Evolutionary conservation across 441 rosid genomes (phyloP), one percentile per base, ranked within the genome.

Genomic region (Aquilaria agallochum): DNA sequence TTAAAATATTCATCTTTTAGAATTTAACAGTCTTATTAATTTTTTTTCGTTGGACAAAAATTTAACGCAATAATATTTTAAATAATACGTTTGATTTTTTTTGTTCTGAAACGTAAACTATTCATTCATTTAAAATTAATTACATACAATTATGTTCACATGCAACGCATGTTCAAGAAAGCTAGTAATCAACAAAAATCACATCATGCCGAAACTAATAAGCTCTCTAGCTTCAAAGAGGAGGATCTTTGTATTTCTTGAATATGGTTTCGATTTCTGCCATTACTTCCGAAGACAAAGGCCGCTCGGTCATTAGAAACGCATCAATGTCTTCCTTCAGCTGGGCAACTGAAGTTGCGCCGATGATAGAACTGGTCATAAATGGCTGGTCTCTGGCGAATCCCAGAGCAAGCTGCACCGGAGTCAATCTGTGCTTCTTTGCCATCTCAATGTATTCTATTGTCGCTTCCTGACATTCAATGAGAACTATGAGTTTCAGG

Each of bases 321-420:
- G 93, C 91, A 73, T 88, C 91, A 5, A 88, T 78, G 60, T 93
- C 90, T 79, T 93, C 98, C 68, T 87, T 87, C 7, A 93, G 77
- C 60, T 93, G 98, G 20, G 78, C 80, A 0, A 90, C 63, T 0
- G 95, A 90, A 63, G 98, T 93, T 50, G 96, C 80, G 3, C 98
- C 98, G 0, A 90, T 76, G 60, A 93, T 90, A 3, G 97, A 80
- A 73, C 98, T 90, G 1, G 93, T 80, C 86, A 90, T 80, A 66
- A 88, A 90, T 0, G 95, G 91, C 2, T 82, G 82, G 68, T 93
- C 98, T 60, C 98, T 66, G 9, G 69, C 87, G 58, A 93, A 90
- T 50, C 87, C 93, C 0, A 90, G 90, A 0, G 97, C 95, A 55
- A 90, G 81, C 73, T 90, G 78, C 31, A 93, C 89, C 0, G 82